Base-by-base conservation (phyloP, 148 eudicot species). In the Chenopodium quinoa region DNA sequence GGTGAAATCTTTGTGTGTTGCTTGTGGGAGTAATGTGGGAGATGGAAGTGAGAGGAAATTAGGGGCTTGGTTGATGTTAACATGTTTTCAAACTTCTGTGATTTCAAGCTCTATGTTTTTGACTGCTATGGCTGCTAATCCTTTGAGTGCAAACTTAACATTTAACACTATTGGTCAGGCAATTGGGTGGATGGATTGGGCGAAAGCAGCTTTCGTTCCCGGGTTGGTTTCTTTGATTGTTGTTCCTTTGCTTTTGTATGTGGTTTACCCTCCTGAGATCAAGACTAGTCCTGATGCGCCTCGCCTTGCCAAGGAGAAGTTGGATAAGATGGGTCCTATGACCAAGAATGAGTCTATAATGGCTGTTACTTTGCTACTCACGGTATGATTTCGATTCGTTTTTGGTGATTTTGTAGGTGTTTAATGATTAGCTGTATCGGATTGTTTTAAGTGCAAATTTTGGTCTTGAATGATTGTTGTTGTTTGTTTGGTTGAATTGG, bases 171-270 rank as follows among this genome's bases (percentile, higher is more conserved):
- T 95, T 10, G 78, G 85, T 63, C 84, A 88, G 87, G 82, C 92
- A 0, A 95, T 95, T 82, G 97, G 97, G 75, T 95, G 99, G 99
- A 92, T 91, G 89, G 99, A 95, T 89, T 95, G 99, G 99, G 99
- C 99, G 3, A 92, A 90, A 86, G 99, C 97, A 0, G 97, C 99
- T 0, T 84, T 95, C n/a, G 99, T 95, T 11, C 99, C 99, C 0
- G 99, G 99, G 1, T 75, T 95, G 86, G 92, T 91, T n/a, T 93
- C 99, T 12, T 82, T 95, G 89, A 71, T 93, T 80, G 92, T 95
- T 72, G 97, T 95, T 25, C 99, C 99, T 6, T 65, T 90, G 79
- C 22, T 95, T 75, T 79, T 95, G 93, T 95, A 93, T 84, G 9
- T 93, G 58, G 58, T 93, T 46, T 95, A 95, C 84, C 99, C 99